A percentile compares a stretch with the other conserved stretches of the same genome.
phyloP scores from a whole-genome alignment of 805 yeast genomes.

The Candida ponderosae region DNA sequence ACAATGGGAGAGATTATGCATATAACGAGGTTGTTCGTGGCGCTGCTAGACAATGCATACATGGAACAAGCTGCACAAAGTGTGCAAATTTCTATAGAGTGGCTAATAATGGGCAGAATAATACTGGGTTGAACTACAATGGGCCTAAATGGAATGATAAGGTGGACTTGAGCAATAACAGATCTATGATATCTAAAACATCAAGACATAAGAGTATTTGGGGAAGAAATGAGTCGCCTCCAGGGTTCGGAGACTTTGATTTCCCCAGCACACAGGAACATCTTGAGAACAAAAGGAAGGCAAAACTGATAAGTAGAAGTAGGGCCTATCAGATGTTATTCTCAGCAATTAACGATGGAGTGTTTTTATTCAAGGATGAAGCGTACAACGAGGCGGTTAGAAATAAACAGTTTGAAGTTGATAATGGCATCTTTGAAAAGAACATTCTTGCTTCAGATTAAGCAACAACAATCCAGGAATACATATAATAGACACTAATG shows the following conservation, averaged over 20 bases:
- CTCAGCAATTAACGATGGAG: conserved; percentile 33
- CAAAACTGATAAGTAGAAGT: conserved; percentile 24
- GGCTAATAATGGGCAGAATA: conserved; percentile 18
- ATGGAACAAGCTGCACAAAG: conserved; percentile 25
- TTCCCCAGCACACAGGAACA: conserved; percentile 52
- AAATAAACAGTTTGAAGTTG: conserved; percentile 28
- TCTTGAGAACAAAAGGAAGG: conserved; percentile 26
- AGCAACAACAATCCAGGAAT: too few species aligned
- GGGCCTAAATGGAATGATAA: conserved; percentile 23
- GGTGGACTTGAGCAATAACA: conserved; percentile 4
- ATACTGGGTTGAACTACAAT: conserved; percentile 7
- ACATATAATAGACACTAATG: too few species aligned
- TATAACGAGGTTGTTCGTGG: conserved; percentile 28
- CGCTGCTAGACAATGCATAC: conserved; percentile 21
- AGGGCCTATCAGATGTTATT: conserved; percentile 37
- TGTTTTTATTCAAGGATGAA: conserved; percentile 37
- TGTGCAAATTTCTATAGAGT: conserved; percentile 24
- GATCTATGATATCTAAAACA: conserved; percentile 8
- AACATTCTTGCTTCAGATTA: background rate
- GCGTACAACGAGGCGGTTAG: conserved; percentile 30
- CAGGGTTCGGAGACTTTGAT: conserved; percentile 52
- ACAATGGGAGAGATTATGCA: conserved; percentile 21
- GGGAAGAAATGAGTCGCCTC: conserved; percentile 39
- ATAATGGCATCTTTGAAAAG: conserved; percentile 13
- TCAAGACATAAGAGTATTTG: conserved; percentile 19